Evolutionary conservation across 2,329 filamentous ascomycete genomes (phyloP).

Genomic region (Periconia sp.): DNA sequence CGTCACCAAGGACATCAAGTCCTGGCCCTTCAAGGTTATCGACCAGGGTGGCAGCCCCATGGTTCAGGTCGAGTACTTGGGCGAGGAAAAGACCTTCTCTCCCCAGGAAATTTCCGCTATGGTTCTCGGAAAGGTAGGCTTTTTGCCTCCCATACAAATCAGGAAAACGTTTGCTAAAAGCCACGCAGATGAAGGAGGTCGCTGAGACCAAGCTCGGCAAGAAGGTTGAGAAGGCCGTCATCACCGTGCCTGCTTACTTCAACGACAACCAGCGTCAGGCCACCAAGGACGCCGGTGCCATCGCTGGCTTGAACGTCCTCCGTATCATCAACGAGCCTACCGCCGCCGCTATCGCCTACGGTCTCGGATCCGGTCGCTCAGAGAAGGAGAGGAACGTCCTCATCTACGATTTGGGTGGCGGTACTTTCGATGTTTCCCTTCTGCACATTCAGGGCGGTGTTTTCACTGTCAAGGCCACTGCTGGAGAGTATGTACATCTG

Average conservation of each 20-base stretch:
- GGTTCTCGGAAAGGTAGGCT: slow-evolving; percentile 86
- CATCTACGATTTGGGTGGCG: slow-evolving; percentile 99
- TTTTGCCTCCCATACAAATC: background rate
- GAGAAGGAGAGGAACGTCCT: slow-evolving; percentile 98
- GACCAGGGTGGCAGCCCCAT: slow-evolving; percentile 85
- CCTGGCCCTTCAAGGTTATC: slow-evolving; percentile 98
- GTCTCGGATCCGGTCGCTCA: slow-evolving; percentile 91
- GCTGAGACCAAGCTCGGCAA: slow-evolving; percentile 97
- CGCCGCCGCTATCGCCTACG: slow-evolving; percentile 96
- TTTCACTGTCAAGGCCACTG: slow-evolving; percentile 98
- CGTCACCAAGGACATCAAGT: slow-evolving; percentile 98
- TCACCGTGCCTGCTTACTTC: slow-evolving; percentile 99
- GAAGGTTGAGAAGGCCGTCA: slow-evolving; percentile 98
- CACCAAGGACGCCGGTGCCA: slow-evolving; percentile 98
- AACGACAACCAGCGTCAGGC: slow-evolving; percentile 99
- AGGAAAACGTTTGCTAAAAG: slow-evolving; percentile 20
- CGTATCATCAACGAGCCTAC: slow-evolving; percentile 99
- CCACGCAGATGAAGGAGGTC: slow-evolving; percentile 91
- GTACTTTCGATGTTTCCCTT: slow-evolving; percentile 99
- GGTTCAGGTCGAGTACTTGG: slow-evolving; percentile 94
- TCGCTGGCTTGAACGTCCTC: slow-evolving; percentile 95
- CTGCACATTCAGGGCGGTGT: slow-evolving; percentile 99
- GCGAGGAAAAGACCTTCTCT: slow-evolving; percentile 93
- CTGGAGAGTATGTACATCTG: slow-evolving; percentile 65
- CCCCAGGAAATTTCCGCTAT: slow-evolving; percentile 99